Base-by-base conservation (phyloP, 306 rosid genomes). In the apple (Malus domestica) region DNA sequence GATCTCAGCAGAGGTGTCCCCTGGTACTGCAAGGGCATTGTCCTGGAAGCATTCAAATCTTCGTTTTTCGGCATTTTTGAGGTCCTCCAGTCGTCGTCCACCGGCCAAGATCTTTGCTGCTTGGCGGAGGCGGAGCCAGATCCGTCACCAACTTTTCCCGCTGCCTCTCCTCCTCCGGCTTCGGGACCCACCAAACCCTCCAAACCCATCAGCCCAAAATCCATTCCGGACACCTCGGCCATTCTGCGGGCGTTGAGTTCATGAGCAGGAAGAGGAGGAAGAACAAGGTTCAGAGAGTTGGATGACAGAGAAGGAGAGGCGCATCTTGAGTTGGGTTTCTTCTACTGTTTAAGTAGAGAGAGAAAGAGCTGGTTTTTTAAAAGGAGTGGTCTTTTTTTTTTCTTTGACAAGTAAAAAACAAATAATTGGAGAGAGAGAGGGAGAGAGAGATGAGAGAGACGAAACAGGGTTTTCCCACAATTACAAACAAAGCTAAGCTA, bases 1-100 rank as follows among this genome's bases (percentile, higher is more conserved):
- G 90, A 87, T 87, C 90, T 79, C 78, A 81, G 57, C 64, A 80
- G 70, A 46, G 89, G 80, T 59, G 74, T 67, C 25, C 76, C 82
- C 22, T 79, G 84, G 68, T 30, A 64, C 9, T 78, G 77, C n/a
- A 86, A 79, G 45, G 83, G 69, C 85, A 83, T 86, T 80, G 87
- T 68, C 68, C 73, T 78, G 10, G 80, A 54, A 44, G 72, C 23
- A 2, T 75, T 62, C 58, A 80, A 57, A 58, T 76, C 73, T n/a
- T 78, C 82, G 20, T 81, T 77, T 83, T 83, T 83, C 33, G 55
- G 62, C 45, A 81, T 65, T 71, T 83, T 86, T 15, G 87, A 68
- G 78, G 22, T 65, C 70, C 68, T 83, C 85, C 85, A 78, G 40
- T 78, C 87, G 69, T 86, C 78, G 30, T 83, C 80, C 10, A 35